Conservation (phyloP, 768 basidiomycete genomes). For the Podaxis sp. region DNA sequence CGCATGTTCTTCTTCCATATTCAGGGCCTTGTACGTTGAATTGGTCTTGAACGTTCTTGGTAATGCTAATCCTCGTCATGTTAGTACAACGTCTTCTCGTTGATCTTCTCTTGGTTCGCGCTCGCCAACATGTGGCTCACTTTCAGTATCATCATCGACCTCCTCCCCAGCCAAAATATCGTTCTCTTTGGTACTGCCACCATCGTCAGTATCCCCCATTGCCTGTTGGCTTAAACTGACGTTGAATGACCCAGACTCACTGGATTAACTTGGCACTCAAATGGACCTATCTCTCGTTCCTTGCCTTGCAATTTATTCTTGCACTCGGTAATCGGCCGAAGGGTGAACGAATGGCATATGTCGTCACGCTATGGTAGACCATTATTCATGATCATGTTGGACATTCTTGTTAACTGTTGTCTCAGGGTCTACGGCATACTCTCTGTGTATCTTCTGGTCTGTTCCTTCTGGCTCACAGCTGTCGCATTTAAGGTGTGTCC, state of each 20-base stretch:
- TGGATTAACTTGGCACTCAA: constrained; percentile 83
- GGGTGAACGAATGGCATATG: constrained; percentile 77
- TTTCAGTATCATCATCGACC: constrained; percentile 93
- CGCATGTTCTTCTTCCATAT: constrained; percentile 97
- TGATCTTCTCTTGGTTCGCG: constrained; percentile 93
- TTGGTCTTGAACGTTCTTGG: not conserved
- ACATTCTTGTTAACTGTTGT: not conserved
- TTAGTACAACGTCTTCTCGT: constrained; percentile 81
- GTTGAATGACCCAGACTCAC: constrained; percentile 57
- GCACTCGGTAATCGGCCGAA: constrained; percentile 82
- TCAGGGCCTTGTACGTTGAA: constrained; percentile 73
- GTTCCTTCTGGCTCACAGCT: constrained; percentile 82
- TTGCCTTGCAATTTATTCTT: constrained; percentile 71
- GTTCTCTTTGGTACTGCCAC: constrained; percentile 70
- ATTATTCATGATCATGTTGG: constrained; percentile 55
- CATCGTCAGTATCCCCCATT: constrained; percentile 50
- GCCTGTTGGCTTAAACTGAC: not conserved
- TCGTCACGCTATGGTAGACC: constrained; percentile 69
- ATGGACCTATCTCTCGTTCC: constrained; percentile 85
- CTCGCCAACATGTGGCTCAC: constrained; percentile 92
- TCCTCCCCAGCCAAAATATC: constrained; percentile 58
- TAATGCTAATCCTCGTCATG: not conserved
- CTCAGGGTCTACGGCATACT: constrained; percentile 83
- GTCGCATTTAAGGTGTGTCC: constrained; percentile 70
- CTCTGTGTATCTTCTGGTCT: constrained; percentile 80